Conservation (phyloP, 1,284 basidiomycete genomes). For the Wallemia hederae region DNA sequence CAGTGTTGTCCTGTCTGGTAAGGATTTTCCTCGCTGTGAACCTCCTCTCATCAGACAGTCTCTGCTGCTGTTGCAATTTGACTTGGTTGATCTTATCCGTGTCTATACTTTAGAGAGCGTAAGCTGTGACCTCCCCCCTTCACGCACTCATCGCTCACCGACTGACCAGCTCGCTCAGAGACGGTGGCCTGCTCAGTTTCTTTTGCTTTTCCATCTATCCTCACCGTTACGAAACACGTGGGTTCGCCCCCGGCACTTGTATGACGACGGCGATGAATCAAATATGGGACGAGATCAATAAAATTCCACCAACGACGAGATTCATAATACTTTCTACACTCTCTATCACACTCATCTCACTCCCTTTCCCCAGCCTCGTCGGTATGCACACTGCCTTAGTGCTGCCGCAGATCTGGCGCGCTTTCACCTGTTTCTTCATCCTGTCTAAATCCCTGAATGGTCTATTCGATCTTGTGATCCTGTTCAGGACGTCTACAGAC, state of each 20-base stretch:
- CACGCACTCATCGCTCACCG: background rate
- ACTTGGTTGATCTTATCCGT: background rate
- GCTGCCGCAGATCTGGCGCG: background rate
- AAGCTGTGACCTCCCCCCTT: too few species aligned
- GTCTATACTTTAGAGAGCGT: too few species aligned
- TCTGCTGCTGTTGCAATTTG: background rate
- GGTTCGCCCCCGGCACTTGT: too few species aligned
- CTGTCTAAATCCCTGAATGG: background rate
- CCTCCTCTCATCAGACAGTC: background rate
- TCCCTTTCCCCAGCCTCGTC: background rate
- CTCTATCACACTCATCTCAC: background rate
- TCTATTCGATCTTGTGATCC: background rate
- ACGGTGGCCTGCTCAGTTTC: background rate
- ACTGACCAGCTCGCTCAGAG: background rate
- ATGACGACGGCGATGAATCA: background rate
- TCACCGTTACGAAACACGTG: background rate
- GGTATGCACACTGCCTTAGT: background rate
- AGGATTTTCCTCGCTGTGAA: conserved; percentile 1
- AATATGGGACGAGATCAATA: background rate
- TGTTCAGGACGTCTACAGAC: background rate
- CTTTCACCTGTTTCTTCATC: background rate
- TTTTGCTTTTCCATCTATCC: background rate
- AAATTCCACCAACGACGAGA: background rate
- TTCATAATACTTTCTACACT: background rate
- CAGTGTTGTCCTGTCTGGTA: conserved; percentile 5